phyloP scores from a whole-genome alignment of 2,329 filamentous ascomycete species.

The Alternaria incomplexa region DNA sequence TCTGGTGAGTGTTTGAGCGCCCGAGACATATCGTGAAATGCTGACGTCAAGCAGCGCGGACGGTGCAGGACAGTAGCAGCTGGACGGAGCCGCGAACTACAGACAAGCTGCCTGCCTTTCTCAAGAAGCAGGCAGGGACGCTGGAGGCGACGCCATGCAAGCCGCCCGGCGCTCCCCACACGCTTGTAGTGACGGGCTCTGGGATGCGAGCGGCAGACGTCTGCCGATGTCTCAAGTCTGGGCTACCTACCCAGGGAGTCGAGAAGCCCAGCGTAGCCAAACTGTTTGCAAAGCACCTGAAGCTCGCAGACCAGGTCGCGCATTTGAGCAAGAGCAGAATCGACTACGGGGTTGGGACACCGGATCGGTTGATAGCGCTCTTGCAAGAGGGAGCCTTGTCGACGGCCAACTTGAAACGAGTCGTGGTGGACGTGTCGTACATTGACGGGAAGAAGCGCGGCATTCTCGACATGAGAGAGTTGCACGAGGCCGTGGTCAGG shows the following conservation, averaged over 20 bases:
- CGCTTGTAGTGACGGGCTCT: slow-evolving; percentile 83
- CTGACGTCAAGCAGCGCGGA: slow-evolving; percentile 61
- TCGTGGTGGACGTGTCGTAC: slow-evolving; percentile 90
- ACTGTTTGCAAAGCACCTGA: slow-evolving; percentile 98
- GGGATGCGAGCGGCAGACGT: slow-evolving; percentile 87
- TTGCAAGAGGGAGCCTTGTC: slow-evolving; percentile 81
- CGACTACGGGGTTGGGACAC: slow-evolving; percentile 89
- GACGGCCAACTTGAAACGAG: slow-evolving; percentile 72
- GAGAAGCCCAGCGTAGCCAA: slow-evolving; percentile 84
- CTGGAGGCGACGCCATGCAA: slow-evolving; percentile 68
- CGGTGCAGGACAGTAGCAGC: slow-evolving; percentile 79
- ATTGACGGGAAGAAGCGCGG: slow-evolving; percentile 95
- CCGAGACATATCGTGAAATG: not conserved
- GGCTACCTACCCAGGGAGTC: slow-evolving; percentile 42
- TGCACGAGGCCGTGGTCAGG: slow-evolving; percentile 77
- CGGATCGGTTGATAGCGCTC: slow-evolving; percentile 79
- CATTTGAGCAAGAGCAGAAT: slow-evolving; percentile 74
- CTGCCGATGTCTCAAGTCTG: slow-evolving; percentile 76
- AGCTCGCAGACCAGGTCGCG: slow-evolving; percentile 82
- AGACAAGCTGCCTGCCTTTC: slow-evolving; percentile 77
- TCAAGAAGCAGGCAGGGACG: slow-evolving; percentile 69
- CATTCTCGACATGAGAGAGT: slow-evolving; percentile 94
- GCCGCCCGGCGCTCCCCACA: slow-evolving; percentile 71
- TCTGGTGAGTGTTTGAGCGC: slow-evolving; percentile 61
- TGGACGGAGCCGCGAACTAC: slow-evolving; percentile 72